These are phyloP conservation scores for Zalerion maritima DNA, from an alignment of 495 filamentous ascomycete genomes.

Conservation along the genomic window DNA sequence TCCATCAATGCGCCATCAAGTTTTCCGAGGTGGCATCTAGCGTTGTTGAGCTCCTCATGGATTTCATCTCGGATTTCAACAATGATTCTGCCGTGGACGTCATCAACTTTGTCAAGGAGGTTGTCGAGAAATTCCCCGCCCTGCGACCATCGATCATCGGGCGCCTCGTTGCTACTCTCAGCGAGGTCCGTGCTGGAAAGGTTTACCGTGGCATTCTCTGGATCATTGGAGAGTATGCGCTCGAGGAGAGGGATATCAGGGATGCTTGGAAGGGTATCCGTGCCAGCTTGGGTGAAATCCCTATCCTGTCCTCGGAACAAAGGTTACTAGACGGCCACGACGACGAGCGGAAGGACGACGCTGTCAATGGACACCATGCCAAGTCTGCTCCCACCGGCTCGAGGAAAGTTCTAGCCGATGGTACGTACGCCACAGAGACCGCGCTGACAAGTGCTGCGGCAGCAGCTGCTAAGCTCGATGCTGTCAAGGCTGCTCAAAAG, in stretches of 20 bases:
- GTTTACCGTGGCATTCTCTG: conserved; percentile 93
- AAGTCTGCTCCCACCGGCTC: conserved; percentile 64
- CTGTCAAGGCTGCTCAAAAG: conserved; percentile 93
- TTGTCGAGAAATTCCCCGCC: conserved; percentile 94
- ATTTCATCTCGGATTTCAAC: conserved; percentile 98
- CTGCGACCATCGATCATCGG: conserved; percentile 75
- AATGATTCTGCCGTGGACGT: conserved; percentile 94
- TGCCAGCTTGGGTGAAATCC: conserved; percentile 89
- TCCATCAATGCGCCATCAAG: conserved; percentile 96
- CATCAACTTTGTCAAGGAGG: conserved; percentile 96
- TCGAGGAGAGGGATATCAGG: conserved; percentile 85
- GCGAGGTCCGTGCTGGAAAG: conserved; percentile 90
- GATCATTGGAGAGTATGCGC: conserved; percentile 95
- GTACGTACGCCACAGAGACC: conserved; percentile 93
- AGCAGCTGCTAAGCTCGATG: conserved; percentile 80
- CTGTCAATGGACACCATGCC: conserved; percentile 71
- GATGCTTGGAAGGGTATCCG: conserved; percentile 96
- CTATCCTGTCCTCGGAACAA: conserved; percentile 91
- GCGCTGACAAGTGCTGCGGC: conserved; percentile 87
- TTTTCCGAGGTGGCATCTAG: conserved; percentile 96
- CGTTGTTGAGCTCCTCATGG: conserved; percentile 96
- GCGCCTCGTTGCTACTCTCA: conserved; percentile 77
- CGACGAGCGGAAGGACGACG: conserved; percentile 47
- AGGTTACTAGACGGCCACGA: conserved; percentile 60
- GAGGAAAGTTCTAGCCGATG: conserved; percentile 84